A percentile compares a stretch with the other conserved stretches of the same genome.
Evolutionary conservation across 1,284 basidiomycete genomes (phyloP).

Genomic region (Ustilago cynodontis): DNA sequence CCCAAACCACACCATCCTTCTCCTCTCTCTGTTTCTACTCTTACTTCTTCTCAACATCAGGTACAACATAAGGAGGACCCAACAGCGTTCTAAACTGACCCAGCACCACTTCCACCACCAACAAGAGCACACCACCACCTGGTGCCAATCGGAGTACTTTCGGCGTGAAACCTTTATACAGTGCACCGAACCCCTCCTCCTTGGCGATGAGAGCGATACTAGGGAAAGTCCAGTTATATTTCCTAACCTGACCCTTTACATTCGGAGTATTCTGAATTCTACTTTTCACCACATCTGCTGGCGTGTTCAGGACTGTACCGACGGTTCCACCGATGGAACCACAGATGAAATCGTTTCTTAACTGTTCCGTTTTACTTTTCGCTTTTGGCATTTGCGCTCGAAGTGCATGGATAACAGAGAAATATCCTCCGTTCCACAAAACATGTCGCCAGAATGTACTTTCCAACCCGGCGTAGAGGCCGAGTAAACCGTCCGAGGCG

Average conservation of each 20-base stretch:
- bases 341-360: slow-evolving; percentile 92
- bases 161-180: slow-evolving; percentile 91
- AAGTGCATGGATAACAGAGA: slow-evolving; percentile 83
- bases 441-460: slow-evolving; percentile 63
- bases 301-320: slow-evolving; percentile 82
- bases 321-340: slow-evolving; percentile 91
- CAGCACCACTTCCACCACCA: slow-evolving; percentile 72
- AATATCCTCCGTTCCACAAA: slow-evolving; percentile 76
- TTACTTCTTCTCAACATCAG: slow-evolving; percentile 6
- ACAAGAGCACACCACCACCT: slow-evolving; percentile 90
- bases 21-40: neutral
- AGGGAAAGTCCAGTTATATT: slow-evolving; percentile 87
- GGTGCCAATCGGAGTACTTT: slow-evolving; percentile 82
- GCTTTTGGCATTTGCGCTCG: slow-evolving; percentile 84
- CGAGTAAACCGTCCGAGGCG: slow-evolving; percentile 86
- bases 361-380: slow-evolving; percentile 75
- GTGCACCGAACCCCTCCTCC: slow-evolving; percentile 87
- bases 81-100: slow-evolving; percentile 53
- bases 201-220: slow-evolving; percentile 81
- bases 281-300: slow-evolving; percentile 92
- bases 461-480: slow-evolving; percentile 76
- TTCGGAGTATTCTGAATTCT: slow-evolving; percentile 82
- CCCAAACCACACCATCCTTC: neutral
- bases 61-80: slow-evolving; percentile 62
- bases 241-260: slow-evolving; percentile 72